These are phyloP conservation scores for Botrytis porri DNA, from an alignment of 2,329 filamentous ascomycete genomes.

Conservation along the genomic window DNA sequence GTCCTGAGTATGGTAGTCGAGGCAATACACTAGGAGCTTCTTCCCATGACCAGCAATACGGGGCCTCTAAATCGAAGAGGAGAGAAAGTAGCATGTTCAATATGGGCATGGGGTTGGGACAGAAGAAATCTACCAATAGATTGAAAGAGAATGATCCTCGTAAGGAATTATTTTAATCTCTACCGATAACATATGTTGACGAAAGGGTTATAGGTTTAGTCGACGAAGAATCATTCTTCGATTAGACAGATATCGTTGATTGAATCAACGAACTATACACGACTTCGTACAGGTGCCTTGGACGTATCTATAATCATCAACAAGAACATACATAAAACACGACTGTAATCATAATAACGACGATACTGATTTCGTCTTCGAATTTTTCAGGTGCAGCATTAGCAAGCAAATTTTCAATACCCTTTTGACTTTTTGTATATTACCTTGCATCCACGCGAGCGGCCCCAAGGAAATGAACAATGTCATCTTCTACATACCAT, in stretches of 20 bases:
- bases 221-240: slow-evolving; percentile 38
- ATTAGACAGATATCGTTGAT: slow-evolving; percentile 25
- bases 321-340: slow-evolving; percentile 6
- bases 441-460: slow-evolving; percentile 4
- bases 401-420: background rate
- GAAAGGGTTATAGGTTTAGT: slow-evolving; percentile 32
- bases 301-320: slow-evolving; percentile 14
- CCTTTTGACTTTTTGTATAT: slow-evolving; percentile 7
- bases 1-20: slow-evolving; percentile 35
- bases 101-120: slow-evolving; percentile 46
- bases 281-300: slow-evolving; percentile 33
- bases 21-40: slow-evolving; percentile 33
- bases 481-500: background rate
- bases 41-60: slow-evolving; percentile 30
- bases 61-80: slow-evolving; percentile 44
- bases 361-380: background rate
- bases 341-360: slow-evolving; percentile 21
- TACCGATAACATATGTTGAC: slow-evolving; percentile 12
- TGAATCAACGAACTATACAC: slow-evolving; percentile 21
- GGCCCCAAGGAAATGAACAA: background rate
- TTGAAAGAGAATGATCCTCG: slow-evolving; percentile 32
- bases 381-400: background rate
- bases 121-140: slow-evolving; percentile 34
- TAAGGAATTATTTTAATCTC: slow-evolving; percentile 24
- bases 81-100: slow-evolving; percentile 60